phyloP scores from a whole-genome alignment of 2,329 filamentous ascomycete genomes.

The Exutisphaerella laricina region DNA sequence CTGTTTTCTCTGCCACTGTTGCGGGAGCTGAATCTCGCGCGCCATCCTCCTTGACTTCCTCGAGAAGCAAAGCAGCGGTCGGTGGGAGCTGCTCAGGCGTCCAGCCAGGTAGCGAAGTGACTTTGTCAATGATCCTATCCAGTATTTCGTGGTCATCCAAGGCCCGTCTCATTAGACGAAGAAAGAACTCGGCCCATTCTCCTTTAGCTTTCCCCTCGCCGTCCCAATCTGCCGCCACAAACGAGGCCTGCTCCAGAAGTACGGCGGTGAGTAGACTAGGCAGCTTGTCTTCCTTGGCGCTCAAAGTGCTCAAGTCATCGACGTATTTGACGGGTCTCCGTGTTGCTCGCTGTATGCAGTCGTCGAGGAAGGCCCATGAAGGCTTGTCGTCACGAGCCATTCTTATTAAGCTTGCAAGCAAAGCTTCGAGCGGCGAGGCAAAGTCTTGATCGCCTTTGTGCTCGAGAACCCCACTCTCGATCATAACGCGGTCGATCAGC shows the following conservation, averaged over 20 bases:
- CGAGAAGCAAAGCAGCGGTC: background rate
- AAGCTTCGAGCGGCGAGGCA: slow-evolving; percentile 39
- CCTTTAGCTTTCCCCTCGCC: slow-evolving; percentile 10
- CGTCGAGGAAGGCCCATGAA: slow-evolving; percentile 71
- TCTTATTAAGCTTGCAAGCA: slow-evolving; percentile 41
- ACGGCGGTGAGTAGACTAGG: slow-evolving; percentile 63
- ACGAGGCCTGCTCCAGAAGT: slow-evolving; percentile 73
- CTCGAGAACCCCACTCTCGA: slow-evolving; percentile 63
- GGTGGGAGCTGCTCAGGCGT: slow-evolving; percentile 4
- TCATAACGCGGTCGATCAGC: slow-evolving; percentile 45
- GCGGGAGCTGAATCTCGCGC: no score
- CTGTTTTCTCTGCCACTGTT: background rate
- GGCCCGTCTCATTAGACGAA: slow-evolving; percentile 15
- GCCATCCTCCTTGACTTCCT: background rate
- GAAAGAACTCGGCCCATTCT: slow-evolving; percentile 21
- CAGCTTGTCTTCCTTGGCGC: slow-evolving; percentile 33
- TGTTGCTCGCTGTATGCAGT: slow-evolving; percentile 70
- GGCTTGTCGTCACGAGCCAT: slow-evolving; percentile 23
- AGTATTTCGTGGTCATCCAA: slow-evolving; percentile 10
- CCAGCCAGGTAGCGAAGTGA: background rate
- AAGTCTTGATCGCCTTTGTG: slow-evolving; percentile 26
- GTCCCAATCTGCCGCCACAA: slow-evolving; percentile 33
- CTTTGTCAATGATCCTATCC: slow-evolving; percentile 1
- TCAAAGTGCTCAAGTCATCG: slow-evolving; percentile 53
- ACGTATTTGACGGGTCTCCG: slow-evolving; percentile 78